These are phyloP conservation scores for Chaetomium sp. DNA, from an alignment of 2,329 filamentous ascomycete genomes.

Conservation along the genomic window DNA sequence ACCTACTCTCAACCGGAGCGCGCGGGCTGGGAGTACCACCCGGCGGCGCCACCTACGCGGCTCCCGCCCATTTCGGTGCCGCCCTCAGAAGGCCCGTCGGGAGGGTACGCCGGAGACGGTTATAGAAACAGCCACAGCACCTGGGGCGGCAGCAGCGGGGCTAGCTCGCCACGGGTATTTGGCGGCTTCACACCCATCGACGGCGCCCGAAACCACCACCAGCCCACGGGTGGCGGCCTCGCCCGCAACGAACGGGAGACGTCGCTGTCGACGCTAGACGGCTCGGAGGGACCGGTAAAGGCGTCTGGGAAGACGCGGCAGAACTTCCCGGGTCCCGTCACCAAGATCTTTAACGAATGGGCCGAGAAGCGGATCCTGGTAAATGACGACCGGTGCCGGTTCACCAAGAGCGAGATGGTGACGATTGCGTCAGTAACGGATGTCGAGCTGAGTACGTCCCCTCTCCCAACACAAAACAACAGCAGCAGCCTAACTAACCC, in stretches of 20 bases:
- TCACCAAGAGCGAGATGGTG: neutral
- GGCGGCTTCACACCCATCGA: neutral
- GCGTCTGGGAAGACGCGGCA: neutral
- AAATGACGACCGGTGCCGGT: neutral
- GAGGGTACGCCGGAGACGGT: neutral
- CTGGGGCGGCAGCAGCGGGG: neutral
- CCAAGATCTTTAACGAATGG: neutral
- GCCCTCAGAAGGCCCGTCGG: neutral
- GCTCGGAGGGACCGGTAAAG: neutral
- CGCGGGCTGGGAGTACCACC: neutral
- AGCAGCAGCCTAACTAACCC: neutral
- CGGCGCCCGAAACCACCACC: neutral
- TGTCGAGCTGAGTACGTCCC: neutral
- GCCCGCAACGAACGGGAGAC: neutral
- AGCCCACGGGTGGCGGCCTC: neutral
- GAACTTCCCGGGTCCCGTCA: neutral
- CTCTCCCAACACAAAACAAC: no score
- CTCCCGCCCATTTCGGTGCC: neutral
- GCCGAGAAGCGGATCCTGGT: slow-evolving; percentile 7
- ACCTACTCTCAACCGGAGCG: neutral
- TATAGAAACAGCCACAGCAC: neutral
- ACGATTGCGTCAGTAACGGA: neutral
- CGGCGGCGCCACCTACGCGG: neutral
- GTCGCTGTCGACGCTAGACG: neutral
- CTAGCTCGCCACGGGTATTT: neutral